Evolutionary conservation across 1,139 yeast species (phyloP), one percentile per base, ranked within the genome.

Genomic region (Yamadazyma atmosphaerica): DNA sequence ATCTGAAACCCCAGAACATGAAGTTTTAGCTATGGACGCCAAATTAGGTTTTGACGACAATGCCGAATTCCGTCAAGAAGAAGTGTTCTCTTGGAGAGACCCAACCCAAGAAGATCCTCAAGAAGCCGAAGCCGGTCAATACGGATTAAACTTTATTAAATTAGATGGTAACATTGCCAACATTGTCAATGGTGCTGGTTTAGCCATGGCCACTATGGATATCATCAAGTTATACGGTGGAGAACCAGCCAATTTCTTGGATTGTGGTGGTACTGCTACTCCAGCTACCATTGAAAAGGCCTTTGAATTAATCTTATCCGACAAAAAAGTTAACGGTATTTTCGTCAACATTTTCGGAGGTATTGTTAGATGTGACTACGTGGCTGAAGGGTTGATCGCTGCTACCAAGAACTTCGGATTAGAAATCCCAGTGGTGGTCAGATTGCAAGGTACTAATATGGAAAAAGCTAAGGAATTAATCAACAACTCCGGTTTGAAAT

Each of bases 171-270:
- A 88, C 77, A 90, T 92, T 61, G 99, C 98, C 59, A 92, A 96
- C 77, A 78, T 92, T 51, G 99, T 92, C 63, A 92, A 92, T 68
- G 99, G 99, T 75, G 99, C 99, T 43, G 99, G 99, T 70, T 81
- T 92, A 61, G 99, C 99, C 58, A 92, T 92, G 99, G 98, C 99
- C 58, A 92, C 99, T 52, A 90, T 92, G 98, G 99, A 92, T 70
- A 95, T 94, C 65, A 88, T 92, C 76, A 90, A 94, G 76, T 80
- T 94, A 58, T 86, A 89, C 74, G 98, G 98, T 58, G 99, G 99
- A 66, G 88, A 83, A 56, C 99, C 99, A 57, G 99, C 98, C 52
- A 92, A 92, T 79, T 92, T 92, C 80, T 81, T 92, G 67, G 99
- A 92, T 75, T 92, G 97, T 71, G 99, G 99, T 77, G 99, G 99